These are phyloP conservation scores for Mycena amicta DNA, from an alignment of 768 basidiomycete genomes.

Conservation along the genomic window DNA sequence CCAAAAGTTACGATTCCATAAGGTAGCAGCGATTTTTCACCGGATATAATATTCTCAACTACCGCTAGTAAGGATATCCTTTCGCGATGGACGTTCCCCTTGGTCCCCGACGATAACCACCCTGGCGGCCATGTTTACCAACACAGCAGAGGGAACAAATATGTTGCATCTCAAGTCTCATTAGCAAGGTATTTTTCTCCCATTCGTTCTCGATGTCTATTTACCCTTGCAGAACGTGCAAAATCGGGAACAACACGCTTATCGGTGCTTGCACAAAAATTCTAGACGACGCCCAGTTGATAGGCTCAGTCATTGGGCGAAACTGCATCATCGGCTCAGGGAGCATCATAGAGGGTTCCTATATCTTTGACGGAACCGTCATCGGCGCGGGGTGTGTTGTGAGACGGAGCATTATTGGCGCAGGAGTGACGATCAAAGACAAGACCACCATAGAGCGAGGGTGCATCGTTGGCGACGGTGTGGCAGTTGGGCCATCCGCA, in stretches of 20 bases:
- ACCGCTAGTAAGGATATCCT: conserved; percentile 85
- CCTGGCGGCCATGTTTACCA: conserved; percentile 84
- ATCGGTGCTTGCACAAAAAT: conserved; percentile 81
- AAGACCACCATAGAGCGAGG: conserved; percentile 70
- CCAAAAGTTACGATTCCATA: conserved; percentile 86
- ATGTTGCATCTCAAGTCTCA: conserved; percentile 78
- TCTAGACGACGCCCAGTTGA: conserved; percentile 64
- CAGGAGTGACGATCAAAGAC: conserved; percentile 71
- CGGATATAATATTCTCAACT: too few relatives aligned
- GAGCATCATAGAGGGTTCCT: conserved; percentile 71
- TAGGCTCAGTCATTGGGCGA: conserved; percentile 76
- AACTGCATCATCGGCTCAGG: conserved; percentile 74
- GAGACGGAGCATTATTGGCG: conserved; percentile 79
- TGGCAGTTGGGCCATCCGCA: conserved; percentile 75
- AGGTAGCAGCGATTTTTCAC: conserved; percentile 57
- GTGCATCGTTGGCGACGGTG: conserved; percentile 80
- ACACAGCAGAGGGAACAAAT: conserved; percentile 85
- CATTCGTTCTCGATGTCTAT: too few relatives aligned
- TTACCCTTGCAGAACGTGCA: too few relatives aligned
- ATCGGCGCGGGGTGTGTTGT: conserved; percentile 76
- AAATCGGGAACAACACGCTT: conserved; percentile 78
- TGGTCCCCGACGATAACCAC: conserved; percentile 93
- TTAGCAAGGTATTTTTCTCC: too few relatives aligned
- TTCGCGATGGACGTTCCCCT: conserved; percentile 91
- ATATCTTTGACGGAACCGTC: conserved; percentile 78